These are phyloP conservation scores for Penicillium samsonianum DNA, from an alignment of 495 filamentous ascomycete species.

Conservation along the genomic window DNA sequence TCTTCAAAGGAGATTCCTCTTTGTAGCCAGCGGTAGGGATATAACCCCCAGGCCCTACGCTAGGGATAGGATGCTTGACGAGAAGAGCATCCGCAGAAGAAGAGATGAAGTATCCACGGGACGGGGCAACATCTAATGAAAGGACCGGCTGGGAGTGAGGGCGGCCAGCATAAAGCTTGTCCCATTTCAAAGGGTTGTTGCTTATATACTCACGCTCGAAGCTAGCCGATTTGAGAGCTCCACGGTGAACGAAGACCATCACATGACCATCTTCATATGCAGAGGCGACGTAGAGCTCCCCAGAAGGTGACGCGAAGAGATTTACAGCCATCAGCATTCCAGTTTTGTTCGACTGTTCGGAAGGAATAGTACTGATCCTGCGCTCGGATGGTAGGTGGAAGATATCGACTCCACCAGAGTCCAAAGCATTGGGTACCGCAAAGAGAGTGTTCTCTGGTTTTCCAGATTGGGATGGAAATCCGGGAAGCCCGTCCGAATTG, in stretches of 20 bases:
- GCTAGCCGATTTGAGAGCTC: constrained; percentile 15
- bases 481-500: constrained; percentile 4
- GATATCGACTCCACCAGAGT: constrained; percentile 80
- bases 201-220: constrained; percentile 13
- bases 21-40: constrained; percentile 19
- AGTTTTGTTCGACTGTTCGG: constrained; percentile 57
- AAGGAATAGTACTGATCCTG: constrained; percentile 66
- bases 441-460: constrained; percentile 51
- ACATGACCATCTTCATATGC: constrained; percentile 87
- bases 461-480: background rate
- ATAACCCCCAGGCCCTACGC: constrained; percentile 11
- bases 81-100: constrained; percentile 78
- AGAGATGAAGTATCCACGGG: constrained; percentile 66
- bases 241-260: constrained; percentile 53
- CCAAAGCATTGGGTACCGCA: constrained; percentile 74
- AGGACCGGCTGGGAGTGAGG: constrained; percentile 83
- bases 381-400: constrained; percentile 76
- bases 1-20: constrained; percentile 52
- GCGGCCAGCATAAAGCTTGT: constrained; percentile 62
- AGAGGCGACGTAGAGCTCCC: constrained; percentile 56
- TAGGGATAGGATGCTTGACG: constrained; percentile 62
- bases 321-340: constrained; percentile 91
- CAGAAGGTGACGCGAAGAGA: constrained; percentile 47
- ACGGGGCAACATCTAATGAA: constrained; percentile 67
- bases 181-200: constrained; percentile 53